Percentiles rank a stretch among this genome's conserved stretches.
Evolutionary conservation across 2,329 filamentous ascomycete species (phyloP).

Genomic region (Corynespora cassiicola): DNA sequence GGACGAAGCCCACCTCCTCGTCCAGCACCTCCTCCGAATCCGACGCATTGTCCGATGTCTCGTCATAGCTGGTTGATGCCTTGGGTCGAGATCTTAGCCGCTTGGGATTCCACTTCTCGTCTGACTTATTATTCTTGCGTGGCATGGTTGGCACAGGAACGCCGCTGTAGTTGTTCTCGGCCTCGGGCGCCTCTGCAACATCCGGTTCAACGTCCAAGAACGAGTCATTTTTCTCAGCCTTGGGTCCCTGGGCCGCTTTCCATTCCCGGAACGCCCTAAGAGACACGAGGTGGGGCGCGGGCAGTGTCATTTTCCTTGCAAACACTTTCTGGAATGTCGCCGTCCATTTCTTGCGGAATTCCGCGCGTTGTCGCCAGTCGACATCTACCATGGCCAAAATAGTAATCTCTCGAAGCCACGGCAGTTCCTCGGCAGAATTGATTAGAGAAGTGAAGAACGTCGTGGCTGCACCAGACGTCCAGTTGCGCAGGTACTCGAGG

Average conservation of each 20-base stretch:
- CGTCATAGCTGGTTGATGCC: conserved; percentile 33
- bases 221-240: conserved; percentile 29
- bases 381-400: conserved; percentile 77
- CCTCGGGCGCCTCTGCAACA: conserved; percentile 2
- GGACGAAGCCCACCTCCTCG: conserved; percentile 53
- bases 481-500: conserved; percentile 78
- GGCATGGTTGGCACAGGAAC: conserved; percentile 31
- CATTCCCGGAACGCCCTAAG: conserved; percentile 50
- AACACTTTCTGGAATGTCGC: conserved; percentile 73
- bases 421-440: conserved; percentile 70
- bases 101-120: conserved; percentile 36
- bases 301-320: conserved; percentile 56
- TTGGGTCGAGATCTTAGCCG: conserved; percentile 38
- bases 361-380: conserved; percentile 79
- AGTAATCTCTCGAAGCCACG: conserved; percentile 70
- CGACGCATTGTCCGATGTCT: conserved; percentile 35
- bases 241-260: conserved; percentile 30
- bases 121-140: conserved; percentile 19
- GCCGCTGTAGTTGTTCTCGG: conserved; percentile 4
- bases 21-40: conserved; percentile 21
- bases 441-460: conserved; percentile 82
- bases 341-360: conserved; percentile 80
- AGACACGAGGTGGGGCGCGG: conserved; percentile 51
- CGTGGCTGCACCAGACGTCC: conserved; percentile 72
- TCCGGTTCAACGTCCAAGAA: conserved; percentile 27